Base-by-base conservation (phyloP, 2,329 filamentous ascomycete species). In the Pseudogymnoascus sp. region DNA sequence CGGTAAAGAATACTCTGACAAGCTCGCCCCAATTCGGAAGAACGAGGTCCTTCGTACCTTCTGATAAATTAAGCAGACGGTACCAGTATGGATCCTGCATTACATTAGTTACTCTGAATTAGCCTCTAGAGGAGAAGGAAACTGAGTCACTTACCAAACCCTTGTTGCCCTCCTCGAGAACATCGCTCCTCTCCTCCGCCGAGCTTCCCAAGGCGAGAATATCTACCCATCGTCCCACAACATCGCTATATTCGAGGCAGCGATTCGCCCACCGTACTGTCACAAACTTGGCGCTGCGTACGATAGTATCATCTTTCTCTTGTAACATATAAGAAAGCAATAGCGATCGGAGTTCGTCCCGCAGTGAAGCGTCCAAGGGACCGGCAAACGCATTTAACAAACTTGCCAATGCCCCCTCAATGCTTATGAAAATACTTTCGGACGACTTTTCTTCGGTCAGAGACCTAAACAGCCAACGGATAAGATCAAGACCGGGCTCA, bases 181-280 rank as follows among this genome's bases (percentile, higher is more conserved):
- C 86, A 70, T 97, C 93, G 63, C 86, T 88, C 50, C 89, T 83
- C 70, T 92, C 88, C 58, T 84, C 82, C 2, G 76, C 73, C 2
- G 80, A 80, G 11, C 86, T 86, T 14, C 83, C 85, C 7, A 94
- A 77, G 6, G 92, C 93, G 58, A 97, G 79, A 14, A 97, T 82
- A 71, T 97, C 85, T 53, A 97, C 89, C 90, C 91, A 97, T 57
- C 94, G 84, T 25, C 85, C 94, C 37, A 87, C 79, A 8, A 90
- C 80, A 68, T 96, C 91, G 18, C 80, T 80, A 67, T 91, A 97
- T 0, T 88, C 83, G 4, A 99, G 78, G 68, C 91, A 96, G 58
- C 90, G 83, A 70, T 97, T 97, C 9, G 91, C 90, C 79, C 93
- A 97, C 62, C 94, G 89, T 6, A 94, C 86, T 22, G 87, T 87